Evolutionary conservation across 2,329 filamentous ascomycete genomes (phyloP).

Genomic region (Phyllosticta citriasiana): DNA sequence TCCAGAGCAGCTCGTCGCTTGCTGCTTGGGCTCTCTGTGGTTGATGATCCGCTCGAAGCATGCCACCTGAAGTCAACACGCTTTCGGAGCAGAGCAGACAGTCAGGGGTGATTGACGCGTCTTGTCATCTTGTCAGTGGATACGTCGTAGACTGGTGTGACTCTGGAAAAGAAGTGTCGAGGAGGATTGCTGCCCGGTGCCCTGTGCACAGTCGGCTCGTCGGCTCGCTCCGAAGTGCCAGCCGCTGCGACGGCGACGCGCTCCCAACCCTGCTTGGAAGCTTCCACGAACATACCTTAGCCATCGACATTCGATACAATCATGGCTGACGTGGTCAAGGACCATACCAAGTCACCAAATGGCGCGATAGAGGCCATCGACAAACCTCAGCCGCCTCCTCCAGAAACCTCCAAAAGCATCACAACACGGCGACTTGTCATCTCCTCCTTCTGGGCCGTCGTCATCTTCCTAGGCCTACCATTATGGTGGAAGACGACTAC

Average conservation of each 20-base stretch:
- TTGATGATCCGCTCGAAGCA: too few relatives aligned
- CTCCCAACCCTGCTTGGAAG: neutral
- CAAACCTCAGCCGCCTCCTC: slow-evolving; percentile 45
- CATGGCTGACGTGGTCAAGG: neutral
- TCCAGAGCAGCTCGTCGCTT: too few relatives aligned
- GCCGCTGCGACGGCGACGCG: neutral
- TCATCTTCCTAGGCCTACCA: slow-evolving; percentile 72
- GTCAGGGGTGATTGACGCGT: too few relatives aligned
- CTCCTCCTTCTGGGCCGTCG: slow-evolving; percentile 81
- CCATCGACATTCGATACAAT: neutral
- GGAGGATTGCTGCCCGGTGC: too few relatives aligned
- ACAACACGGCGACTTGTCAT: slow-evolving; percentile 66
- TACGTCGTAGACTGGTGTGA: too few relatives aligned
- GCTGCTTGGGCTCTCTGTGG: too few relatives aligned
- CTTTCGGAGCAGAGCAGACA: too few relatives aligned
- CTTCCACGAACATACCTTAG: neutral
- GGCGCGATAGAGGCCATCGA: neutral
- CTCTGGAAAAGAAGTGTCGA: too few relatives aligned
- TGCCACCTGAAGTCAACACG: too few relatives aligned
- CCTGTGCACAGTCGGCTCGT: neutral
- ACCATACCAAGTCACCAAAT: neutral
- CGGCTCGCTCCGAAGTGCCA: neutral
- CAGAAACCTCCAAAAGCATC: slow-evolving; percentile 62
- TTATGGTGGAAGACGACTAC: slow-evolving; percentile 95
- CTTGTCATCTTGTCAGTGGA: too few relatives aligned